Evolutionary conservation across 768 basidiomycete genomes (phyloP).

Genomic region (Pleurotus cornucopiae): DNA sequence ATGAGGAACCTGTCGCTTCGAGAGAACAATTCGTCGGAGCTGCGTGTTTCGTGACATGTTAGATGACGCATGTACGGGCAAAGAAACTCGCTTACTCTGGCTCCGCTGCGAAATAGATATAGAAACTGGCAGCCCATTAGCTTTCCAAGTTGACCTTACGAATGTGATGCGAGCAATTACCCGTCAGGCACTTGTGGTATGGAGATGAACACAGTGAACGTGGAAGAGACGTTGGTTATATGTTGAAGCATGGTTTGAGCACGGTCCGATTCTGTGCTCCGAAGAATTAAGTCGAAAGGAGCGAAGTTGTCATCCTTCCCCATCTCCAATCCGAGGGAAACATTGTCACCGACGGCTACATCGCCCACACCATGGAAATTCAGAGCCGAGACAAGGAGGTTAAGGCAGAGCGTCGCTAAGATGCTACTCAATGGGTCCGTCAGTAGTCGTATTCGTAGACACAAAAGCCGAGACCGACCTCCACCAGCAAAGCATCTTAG

Average conservation of each 20-base stretch:
- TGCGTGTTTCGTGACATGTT: neutral
- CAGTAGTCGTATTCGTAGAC: neutral
- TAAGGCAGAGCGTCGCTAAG: neutral
- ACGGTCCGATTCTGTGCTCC: neutral
- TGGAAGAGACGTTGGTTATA: neutral
- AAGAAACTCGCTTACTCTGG: neutral
- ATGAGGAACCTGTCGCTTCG: neutral
- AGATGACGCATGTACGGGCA: neutral
- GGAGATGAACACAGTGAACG: neutral
- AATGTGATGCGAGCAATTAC: neutral
- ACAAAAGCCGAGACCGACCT: neutral
- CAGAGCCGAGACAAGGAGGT: conserved; percentile 2
- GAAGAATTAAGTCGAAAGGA: neutral
- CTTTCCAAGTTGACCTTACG: too few relatives aligned
- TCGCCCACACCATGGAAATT: neutral
- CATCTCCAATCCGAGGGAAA: neutral
- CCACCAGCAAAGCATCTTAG: conserved; percentile 1
- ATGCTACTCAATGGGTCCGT: neutral
- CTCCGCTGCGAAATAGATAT: neutral
- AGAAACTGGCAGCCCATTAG: neutral
- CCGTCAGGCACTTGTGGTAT: neutral
- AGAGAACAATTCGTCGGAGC: neutral
- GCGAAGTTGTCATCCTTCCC: neutral
- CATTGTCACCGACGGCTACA: neutral
- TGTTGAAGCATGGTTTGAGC: neutral